Base-by-base conservation (phyloP, 768 basidiomycete genomes). In the Pleurotus giganteus region DNA sequence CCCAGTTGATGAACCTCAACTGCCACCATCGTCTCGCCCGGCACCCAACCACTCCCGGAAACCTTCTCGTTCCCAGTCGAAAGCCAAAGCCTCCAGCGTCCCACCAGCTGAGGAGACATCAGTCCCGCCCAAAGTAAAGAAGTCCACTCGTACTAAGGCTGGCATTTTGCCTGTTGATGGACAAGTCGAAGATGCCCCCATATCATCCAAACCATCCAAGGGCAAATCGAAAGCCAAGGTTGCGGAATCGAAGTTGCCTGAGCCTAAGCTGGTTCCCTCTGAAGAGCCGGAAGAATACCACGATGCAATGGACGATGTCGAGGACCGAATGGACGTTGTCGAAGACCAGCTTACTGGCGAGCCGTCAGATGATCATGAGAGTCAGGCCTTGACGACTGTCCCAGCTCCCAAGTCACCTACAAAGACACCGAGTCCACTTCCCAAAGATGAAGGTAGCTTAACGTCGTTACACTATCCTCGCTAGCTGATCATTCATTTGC, bases 31-130 rank as follows among this genome's bases (percentile, higher is more conserved):
- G 47, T 44, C 51, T 19, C 28, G 60, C 13, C 36, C 58, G 9
- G 54, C 58, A 23, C 37, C 54, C 5, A 4, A 46, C 1, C 42
- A 55, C 13, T 53, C 56, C 17, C 59, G 60, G 31, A 66, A 65
- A 49, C 43, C 57, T 13, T 63, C 68, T 15, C 58, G 64, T 21
- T 58, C 63, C 11, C 69, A 66, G 55, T 57, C 64, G 7, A 61
- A 47, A 45, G 54, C 50, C 23, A 4, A 15, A 13, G 17, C 23
- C 15, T 34, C 32, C 15, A 34, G 15, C 9, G 8, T 21, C 21
- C 43, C n/a, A n/a, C n/a, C n/a, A n/a, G n/a, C n/a, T n/a, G n/a
- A n/a, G n/a, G n/a, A n/a, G n/a, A n/a, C n/a, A n/a, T n/a, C n/a
- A n/a, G n/a, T n/a, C n/a, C n/a, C n/a, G n/a, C 59, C 60, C 19